These are phyloP conservation scores for Uromyces viciae-fabae DNA, from an alignment of 1,284 basidiomycete genomes.

Conservation along the genomic window DNA sequence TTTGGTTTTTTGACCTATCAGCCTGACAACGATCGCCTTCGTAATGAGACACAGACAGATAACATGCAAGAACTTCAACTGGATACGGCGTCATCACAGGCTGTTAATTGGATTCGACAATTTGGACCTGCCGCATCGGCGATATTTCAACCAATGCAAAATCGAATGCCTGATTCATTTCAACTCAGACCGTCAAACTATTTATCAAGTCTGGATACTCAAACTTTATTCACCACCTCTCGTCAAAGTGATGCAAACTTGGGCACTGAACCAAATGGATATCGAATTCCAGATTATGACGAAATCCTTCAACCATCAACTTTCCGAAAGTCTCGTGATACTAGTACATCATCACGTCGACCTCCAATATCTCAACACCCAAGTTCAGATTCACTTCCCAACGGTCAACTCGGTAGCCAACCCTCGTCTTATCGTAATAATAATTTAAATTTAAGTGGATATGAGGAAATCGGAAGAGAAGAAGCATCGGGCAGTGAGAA, in stretches of 20 bases:
- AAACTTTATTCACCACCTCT: neutral
- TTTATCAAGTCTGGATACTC: neutral
- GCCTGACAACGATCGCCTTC: neutral
- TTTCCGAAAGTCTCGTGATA: neutral
- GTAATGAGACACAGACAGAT: neutral
- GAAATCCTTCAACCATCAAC: neutral
- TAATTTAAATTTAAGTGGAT: conserved; percentile 17
- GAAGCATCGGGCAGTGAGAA: conserved; percentile 43
- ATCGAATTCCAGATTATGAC: conserved; percentile 24
- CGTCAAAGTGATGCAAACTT: neutral
- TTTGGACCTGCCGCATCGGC: conserved; percentile 35
- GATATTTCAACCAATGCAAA: conserved; percentile 44
- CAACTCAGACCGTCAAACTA: neutral
- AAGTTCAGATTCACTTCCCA: neutral
- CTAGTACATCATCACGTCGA: neutral
- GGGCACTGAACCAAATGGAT: neutral
- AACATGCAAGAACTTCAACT: neutral
- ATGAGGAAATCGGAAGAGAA: conserved; percentile 37
- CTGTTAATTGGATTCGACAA: conserved; percentile 26
- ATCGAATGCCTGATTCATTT: neutral
- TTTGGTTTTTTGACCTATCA: neutral
- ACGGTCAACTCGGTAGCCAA: neutral
- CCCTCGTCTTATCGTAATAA: neutral
- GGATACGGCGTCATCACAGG: conserved; percentile 21
- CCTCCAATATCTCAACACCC: neutral